Evolutionary conservation across 768 basidiomycete genomes (phyloP).

Genomic region (Cystofilobasidium bisporidii): DNA sequence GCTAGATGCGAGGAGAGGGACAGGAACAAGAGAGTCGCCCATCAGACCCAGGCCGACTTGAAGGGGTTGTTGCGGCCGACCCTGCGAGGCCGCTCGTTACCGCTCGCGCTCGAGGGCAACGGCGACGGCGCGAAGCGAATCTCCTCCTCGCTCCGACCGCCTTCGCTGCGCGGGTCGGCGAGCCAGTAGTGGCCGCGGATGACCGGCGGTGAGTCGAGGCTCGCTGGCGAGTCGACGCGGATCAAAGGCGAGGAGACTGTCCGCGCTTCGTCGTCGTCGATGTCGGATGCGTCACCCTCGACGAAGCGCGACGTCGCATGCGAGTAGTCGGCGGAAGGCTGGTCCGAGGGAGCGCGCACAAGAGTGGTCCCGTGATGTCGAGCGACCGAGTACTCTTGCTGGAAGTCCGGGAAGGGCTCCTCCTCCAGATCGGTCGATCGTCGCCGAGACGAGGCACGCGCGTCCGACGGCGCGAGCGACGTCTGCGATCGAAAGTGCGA

Average conservation of each 20-base stretch:
- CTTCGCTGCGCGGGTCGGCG: background rate
- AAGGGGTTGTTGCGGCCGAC: background rate
- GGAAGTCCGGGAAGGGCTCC: slow-evolving; percentile 7
- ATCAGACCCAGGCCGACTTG: background rate
- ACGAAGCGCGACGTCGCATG: background rate
- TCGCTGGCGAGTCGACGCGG: background rate
- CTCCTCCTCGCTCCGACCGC: background rate
- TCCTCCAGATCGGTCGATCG: slow-evolving; percentile 8
- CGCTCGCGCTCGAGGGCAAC: background rate
- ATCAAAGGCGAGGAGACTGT: background rate
- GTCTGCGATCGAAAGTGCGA: background rate
- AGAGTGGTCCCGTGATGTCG: background rate
- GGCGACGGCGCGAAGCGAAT: background rate
- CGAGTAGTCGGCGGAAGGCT: background rate
- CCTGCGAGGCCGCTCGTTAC: background rate
- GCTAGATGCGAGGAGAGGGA: background rate
- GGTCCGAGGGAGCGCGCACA: background rate
- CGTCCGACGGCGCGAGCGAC: background rate
- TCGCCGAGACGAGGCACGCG: background rate
- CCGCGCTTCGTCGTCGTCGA: background rate
- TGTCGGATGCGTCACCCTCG: background rate
- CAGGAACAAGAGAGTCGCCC: too few species aligned
- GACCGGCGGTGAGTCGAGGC: background rate
- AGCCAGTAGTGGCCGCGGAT: slow-evolving; percentile 12
- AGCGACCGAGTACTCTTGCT: background rate